Evolutionary conservation across 306 rosid species (phyloP).

Genomic region (Vigna unguiculata): DNA sequence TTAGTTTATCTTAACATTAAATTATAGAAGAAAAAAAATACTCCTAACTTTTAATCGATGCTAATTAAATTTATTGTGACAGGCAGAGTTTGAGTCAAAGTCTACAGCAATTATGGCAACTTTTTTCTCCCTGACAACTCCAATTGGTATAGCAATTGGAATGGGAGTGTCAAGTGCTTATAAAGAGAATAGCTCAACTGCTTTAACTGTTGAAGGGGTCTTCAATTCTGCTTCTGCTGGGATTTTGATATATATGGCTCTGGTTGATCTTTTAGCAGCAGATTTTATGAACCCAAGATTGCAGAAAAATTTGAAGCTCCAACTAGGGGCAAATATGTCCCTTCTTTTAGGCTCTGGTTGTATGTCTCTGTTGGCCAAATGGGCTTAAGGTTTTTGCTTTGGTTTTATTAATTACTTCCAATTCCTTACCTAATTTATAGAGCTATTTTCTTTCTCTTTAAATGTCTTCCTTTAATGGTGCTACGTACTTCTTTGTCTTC

Average conservation of each 20-base stretch:
- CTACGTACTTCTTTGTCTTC: background rate
- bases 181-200: constrained; percentile 55
- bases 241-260: constrained; percentile 77
- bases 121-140: constrained; percentile 76
- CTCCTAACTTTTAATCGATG: too few relatives aligned
- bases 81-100: constrained; percentile 67
- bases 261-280: constrained; percentile 78
- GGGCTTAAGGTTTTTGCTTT: constrained; percentile 56
- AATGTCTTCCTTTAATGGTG: background rate
- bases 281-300: constrained; percentile 73
- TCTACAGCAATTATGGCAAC: constrained; percentile 64
- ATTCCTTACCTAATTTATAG: background rate
- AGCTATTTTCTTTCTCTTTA: background rate
- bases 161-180: constrained; percentile 60
- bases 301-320: constrained; percentile 60
- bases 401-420: background rate
- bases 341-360: constrained; percentile 77
- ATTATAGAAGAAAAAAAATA: too few relatives aligned
- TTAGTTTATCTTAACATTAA: background rate
- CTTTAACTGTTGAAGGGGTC: constrained; percentile 68
- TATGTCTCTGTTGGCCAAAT: constrained; percentile 71
- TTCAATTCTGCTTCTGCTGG: constrained; percentile 74
- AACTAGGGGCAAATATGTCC: constrained; percentile 58
- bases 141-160: constrained; percentile 72
- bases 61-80: background rate